Evolutionary conservation across 2,329 filamentous ascomycete species (phyloP).

Genomic region (Blastomyces silverae): DNA sequence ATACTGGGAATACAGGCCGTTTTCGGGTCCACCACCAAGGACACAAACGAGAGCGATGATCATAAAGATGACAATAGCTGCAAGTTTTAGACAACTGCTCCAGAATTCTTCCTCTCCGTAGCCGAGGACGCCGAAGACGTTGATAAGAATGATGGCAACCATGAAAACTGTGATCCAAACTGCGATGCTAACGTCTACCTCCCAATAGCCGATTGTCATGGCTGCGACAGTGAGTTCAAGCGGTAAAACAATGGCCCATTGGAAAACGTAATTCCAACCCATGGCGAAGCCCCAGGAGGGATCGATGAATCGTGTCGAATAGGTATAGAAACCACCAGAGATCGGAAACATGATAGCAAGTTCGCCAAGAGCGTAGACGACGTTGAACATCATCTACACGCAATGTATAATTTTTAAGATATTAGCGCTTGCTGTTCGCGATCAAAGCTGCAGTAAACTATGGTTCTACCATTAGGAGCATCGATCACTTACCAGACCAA

Average conservation of each 20-base stretch:
- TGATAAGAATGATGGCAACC: conserved; percentile 63
- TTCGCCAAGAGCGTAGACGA: conserved; percentile 55
- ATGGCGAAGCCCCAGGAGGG: conserved; percentile 49
- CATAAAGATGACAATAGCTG: conserved; percentile 78
- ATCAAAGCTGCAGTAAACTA: not conserved
- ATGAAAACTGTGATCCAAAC: conserved; percentile 65
- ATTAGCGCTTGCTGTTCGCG: not conserved
- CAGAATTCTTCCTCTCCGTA: conserved; percentile 80
- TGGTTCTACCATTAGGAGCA: not conserved
- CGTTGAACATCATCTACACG: conserved; percentile 50
- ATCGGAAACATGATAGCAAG: conserved; percentile 56
- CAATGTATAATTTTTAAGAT: not conserved
- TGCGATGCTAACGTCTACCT: conserved; percentile 31
- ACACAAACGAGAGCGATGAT: conserved; percentile 67
- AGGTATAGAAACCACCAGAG: conserved; percentile 58
- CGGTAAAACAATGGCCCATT: conserved; percentile 75
- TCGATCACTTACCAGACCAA: conserved; percentile 36
- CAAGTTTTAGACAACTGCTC: conserved; percentile 72
- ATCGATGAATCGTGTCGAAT: conserved; percentile 55
- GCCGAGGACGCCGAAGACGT: conserved; percentile 73
- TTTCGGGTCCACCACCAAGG: conserved; percentile 38
- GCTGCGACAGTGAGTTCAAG: conserved; percentile 77
- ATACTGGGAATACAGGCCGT: conserved; percentile 28
- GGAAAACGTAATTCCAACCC: conserved; percentile 60
- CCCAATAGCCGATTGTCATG: conserved; percentile 71